Percentiles rank a stretch among this genome's conserved stretches.
These are phyloP conservation scores for Lactarius tabidus DNA, from an alignment of 768 basidiomycete species.

Conservation along the genomic window DNA sequence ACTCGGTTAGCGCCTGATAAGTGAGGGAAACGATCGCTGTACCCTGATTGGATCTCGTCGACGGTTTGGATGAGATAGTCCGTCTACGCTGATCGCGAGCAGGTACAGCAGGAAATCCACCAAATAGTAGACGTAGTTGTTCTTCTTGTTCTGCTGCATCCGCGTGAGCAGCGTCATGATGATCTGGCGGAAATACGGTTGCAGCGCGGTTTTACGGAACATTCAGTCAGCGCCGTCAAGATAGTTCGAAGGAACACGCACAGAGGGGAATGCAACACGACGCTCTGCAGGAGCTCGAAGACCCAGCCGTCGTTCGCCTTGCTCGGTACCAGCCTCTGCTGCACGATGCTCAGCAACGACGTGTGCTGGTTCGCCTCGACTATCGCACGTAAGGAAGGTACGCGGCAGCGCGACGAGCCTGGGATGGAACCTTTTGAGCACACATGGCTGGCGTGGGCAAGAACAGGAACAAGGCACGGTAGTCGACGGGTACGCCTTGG, in stretches of 20 bases:
- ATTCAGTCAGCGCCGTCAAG: constrained; percentile 2
- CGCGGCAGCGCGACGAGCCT: constrained; percentile 86
- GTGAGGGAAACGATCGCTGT: constrained; percentile 27
- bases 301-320: constrained; percentile 89
- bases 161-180: constrained; percentile 78
- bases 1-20: neutral
- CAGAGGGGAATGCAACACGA: constrained; percentile 71
- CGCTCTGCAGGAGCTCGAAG: constrained; percentile 79
- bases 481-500: constrained; percentile 64
- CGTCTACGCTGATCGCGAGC: constrained; percentile 70
- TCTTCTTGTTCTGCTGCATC: constrained; percentile 85
- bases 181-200: constrained; percentile 69
- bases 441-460: constrained; percentile 83
- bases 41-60: constrained; percentile 86
- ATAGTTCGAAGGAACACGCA: constrained; percentile 43
- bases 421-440: constrained; percentile 93
- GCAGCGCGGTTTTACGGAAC: constrained; percentile 50
- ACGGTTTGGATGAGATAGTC: constrained; percentile 74
- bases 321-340: constrained; percentile 84
- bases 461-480: constrained; percentile 74
- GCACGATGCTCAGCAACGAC: constrained; percentile 79
- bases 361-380: constrained; percentile 65
- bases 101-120: constrained; percentile 72
- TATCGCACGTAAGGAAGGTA: constrained; percentile 75
- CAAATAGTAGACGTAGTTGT: constrained; percentile 81